Percentiles rank a stretch among this genome's conserved stretches.
These are phyloP conservation scores for Acorus gramineus DNA, from an alignment of 106 monocot species.

Conservation along the genomic window DNA sequence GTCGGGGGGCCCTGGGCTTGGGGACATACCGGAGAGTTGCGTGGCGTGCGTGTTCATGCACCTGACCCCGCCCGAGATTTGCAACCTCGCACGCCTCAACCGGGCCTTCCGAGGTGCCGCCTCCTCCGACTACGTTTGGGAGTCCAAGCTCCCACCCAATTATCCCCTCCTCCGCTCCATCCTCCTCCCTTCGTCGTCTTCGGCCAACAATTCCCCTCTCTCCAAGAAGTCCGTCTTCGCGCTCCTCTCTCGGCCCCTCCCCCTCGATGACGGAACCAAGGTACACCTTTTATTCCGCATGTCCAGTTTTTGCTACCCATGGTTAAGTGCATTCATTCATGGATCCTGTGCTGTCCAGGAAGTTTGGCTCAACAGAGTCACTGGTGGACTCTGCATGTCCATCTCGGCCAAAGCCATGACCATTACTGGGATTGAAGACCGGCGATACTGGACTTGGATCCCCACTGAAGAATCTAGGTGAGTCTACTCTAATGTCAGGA, in stretches of 20 bases:
- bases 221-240: conserved; percentile 37
- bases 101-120: conserved; percentile 49
- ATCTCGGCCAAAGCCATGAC: conserved; percentile 41
- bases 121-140: conserved; percentile 41
- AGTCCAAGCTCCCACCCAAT: conserved; percentile 33
- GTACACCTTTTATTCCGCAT: background rate
- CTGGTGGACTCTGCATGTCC: conserved; percentile 33
- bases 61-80: conserved; percentile 38
- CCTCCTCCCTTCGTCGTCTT: conserved; percentile 3
- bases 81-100: conserved; percentile 43
- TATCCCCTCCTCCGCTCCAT: conserved; percentile 18
- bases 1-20: conserved; percentile 21
- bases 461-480: conserved; percentile 40
- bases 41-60: conserved; percentile 43
- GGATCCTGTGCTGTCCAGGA: conserved; percentile 4
- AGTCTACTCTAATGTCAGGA: background rate
- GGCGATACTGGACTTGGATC: conserved; percentile 45
- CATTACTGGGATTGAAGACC: conserved; percentile 41
- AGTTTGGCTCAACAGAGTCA: conserved; percentile 27
- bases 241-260: conserved; percentile 27
- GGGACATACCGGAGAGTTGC: conserved; percentile 48
- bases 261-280: conserved; percentile 33
- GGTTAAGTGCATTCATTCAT: background rate
- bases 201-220: background rate
- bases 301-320: background rate